Evolutionary conservation across 2,329 filamentous ascomycete genomes (phyloP), one percentile per base, ranked within the genome.

Genomic region (Fusarium cicatricum): DNA sequence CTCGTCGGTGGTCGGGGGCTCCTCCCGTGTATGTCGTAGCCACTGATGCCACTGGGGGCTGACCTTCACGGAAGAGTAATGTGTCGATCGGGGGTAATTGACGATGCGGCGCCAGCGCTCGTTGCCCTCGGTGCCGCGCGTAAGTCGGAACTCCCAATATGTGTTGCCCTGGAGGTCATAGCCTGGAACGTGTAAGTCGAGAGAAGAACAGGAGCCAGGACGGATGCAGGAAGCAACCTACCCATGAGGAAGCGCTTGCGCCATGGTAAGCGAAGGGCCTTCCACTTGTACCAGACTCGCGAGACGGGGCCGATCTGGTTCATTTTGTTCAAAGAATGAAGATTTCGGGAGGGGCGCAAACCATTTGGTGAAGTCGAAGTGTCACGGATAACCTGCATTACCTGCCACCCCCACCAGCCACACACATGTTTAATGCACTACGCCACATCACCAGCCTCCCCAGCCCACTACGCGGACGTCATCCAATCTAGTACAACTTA

Each of bases 21-120:
- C 70, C 3, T 68, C 57, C 16, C 87, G 82, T 39, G 81, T 84
- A 71, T 89, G 79, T 14, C 87, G 84, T 42, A 90, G 78, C 87
- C 87, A 90, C 68, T 89, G 86, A 73, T 89, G 86, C 87, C 87
- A 90, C 60, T 81, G 78, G 11, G 87, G 86, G 45, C 82, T 76
- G 55, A 89, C 85, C 51, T 74, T 74, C 48, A 88, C 80, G 29
- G 84, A 79, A 65, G 79, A 82, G 66, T 79, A 77, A 70, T 85
- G 83, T 3, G 80, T 80, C 37, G 76, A 76, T 42, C 77, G 74
- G 11, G 85, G 84, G 72, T 84, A 86, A 64, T 84, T 69, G 42
- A 88, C 85, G 60, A 88, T 87, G 70, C 86, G 83, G 28, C 86
- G 83, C 80, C 82, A 84, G 62, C 83, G 82, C 42, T 77, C 73